Percentiles rank a stretch among this genome's conserved stretches.
These are phyloP conservation scores for Nitzschia putrida DNA, from an alignment of 108 stramenopile genomes.

Conservation along the genomic window DNA sequence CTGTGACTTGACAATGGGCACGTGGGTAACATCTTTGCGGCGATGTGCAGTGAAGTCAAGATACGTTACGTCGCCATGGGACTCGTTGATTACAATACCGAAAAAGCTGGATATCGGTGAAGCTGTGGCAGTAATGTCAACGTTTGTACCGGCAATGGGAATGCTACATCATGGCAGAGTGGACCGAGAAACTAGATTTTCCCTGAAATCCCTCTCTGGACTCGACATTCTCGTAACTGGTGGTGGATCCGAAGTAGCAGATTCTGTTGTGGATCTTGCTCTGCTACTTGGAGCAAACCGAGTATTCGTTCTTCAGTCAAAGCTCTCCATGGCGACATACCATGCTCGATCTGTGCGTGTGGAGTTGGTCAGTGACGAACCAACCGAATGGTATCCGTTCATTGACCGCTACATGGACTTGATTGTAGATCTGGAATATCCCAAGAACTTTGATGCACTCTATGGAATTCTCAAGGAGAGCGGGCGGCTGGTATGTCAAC, in stretches of 20 bases:
- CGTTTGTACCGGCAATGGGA: constrained; percentile 42
- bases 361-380: constrained; percentile 15
- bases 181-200: constrained; percentile 24
- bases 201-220: constrained; percentile 15
- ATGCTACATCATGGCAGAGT: constrained; percentile 41
- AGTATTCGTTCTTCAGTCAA: constrained; percentile 19
- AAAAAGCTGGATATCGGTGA: constrained; percentile 36
- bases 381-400: constrained; percentile 14
- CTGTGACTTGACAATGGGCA: background rate
- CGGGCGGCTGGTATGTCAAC: constrained; percentile 17
- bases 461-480: constrained; percentile 16
- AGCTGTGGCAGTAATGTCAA: constrained; percentile 29
- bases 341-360: constrained; percentile 17
- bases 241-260: constrained; percentile 22
- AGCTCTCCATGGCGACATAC: constrained; percentile 7
- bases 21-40: constrained; percentile 19
- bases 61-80: constrained; percentile 19
- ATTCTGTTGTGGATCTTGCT: constrained; percentile 37
- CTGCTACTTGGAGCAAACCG: constrained; percentile 25
- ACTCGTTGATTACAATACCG: constrained; percentile 32
- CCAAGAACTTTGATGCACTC: constrained; percentile 26
- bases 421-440: constrained; percentile 36
- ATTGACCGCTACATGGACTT: constrained; percentile 39
- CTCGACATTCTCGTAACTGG: constrained; percentile 37
- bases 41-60: constrained; percentile 16